Evolutionary conservation across 2,329 filamentous ascomycete species (phyloP), one percentile per base, ranked within the genome.

Genomic region (Penicillium palitans): DNA sequence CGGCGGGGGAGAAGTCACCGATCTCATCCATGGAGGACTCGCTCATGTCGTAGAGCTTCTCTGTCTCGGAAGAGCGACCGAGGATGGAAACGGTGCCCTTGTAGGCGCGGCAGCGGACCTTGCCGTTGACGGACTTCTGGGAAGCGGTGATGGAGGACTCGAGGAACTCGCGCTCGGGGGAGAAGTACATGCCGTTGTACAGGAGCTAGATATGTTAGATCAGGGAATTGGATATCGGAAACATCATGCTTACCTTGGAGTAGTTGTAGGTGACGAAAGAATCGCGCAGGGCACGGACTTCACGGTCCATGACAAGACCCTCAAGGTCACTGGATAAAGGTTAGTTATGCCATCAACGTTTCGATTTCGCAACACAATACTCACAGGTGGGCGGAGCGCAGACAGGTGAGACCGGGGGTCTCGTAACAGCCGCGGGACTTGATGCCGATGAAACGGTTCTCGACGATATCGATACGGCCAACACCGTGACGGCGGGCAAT

Each of bases 391-490:
- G 71, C 70, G 58, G 70, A 61, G 55, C 70, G 69, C 62, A 74
- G 64, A 61, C 67, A 70, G 60, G 70, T 73, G 35, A 71, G 69
- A 65, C 68, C 69, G 31, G 70, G 70, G 54, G 70, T 71, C 66
- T 93, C 90, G 80, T 93, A 93, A 81, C 90, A 93, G 68, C 90
- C 90, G 69, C 90, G 86, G 66, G 84, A 87, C 81, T 93, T 93
- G 68, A 93, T 82, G 63, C 90, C 90, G 71, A 90, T 89, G 80
- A 89, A 90, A 54, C 90, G 84, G 80, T 90, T 90, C 77, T 91
- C 89, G 61, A 93, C 90, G 71, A 93, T 93, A 75, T 93, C 90
- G 65, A 93, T 88, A 70, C 90, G 82, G 69, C 90, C 90, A 66
- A 93, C 84, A 73, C 90, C 90, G 78, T 91, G 81, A 64, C 80